Evolutionary conservation across 164 flowering plant genomes (phyloP), one percentile per base, ranked within the genome.

Genomic region (Kalanchoe fedtschenkoi): DNA sequence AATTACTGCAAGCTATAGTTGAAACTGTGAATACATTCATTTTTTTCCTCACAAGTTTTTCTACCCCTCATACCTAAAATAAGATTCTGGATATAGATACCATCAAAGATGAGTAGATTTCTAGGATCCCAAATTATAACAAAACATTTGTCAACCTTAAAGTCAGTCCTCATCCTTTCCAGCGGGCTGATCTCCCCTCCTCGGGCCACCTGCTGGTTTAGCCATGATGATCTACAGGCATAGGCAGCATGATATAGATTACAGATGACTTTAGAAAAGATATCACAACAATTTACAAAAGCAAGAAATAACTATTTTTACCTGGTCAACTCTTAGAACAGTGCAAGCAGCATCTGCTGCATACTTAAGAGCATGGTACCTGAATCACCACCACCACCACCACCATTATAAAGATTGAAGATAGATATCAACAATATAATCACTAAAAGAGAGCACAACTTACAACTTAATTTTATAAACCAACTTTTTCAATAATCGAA

Each of bases 261-360:
- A 55, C 30, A 22, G 17, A 26, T 22, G 17, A 34, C 4, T 30
- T 34, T 9, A 16, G 13, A 42, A 30, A 29, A 14, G 3, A 17
- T 26, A 22, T 22, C 3, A 17, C 56, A 7, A n/a, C 15, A 6
- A 65, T 16, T 35, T 29, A 29, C 4, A 6, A 11, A 33, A 22
- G 16, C 32, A 21, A 58, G 24, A 44, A n/a, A 15, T 6, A 28
- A 60, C 15, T n/a, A 39, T 8, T 16, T 16, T 38, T 83, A 88
- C 97, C 96, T 90, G 96, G 68, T 93, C 98, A 6, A 93, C 96
- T 10, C 96, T 81, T 41, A 90, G 83, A 0, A 88, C 97, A 58
- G 97, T 93, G 77, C 95, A 86, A 37, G 83, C 96, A 75, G 96
- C 98, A 80, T 90, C 98, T 16, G 96, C 80, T 65, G 96, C 96